Evolutionary conservation across 345 rosid species (phyloP), one percentile per base, ranked within the genome.

Genomic region (Cardamine resedifolia): DNA sequence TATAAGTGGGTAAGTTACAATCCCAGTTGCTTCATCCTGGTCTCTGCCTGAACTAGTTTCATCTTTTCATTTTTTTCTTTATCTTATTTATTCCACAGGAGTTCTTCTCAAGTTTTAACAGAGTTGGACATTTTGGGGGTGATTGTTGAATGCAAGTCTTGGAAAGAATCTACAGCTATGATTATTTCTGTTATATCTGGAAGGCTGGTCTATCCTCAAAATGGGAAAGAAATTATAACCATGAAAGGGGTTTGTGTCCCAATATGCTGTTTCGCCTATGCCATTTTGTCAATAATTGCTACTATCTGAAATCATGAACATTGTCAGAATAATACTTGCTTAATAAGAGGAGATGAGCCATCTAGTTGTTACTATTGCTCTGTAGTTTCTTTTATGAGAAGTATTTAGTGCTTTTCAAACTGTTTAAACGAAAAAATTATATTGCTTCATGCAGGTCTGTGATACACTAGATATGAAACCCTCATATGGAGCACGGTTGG

Each of bases 71-170:
- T 9, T 55, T 62, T 12, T 60, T 27, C 11, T 18, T 64, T 5
- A n/a, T 64, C 60, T 52, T 38, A 24, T 56, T 73, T 53, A 44
- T 75, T 51, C 75, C 66, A 47, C 79, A 93, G 98, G 80, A 74
- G 64, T 55, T 80, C 80, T 23, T 55, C 78, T 71, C 73, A 77
- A 77, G 85, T 80, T 44, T 78, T 84, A 72, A 84, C 90, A 16
- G 76, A 79, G 77, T 72, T 93, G 77, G 69, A 78, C 59, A 76
- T 93, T 62, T 73, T 80, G 69, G 87, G 80, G 38, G 72, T 78
- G n/a, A 66, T 76, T 77, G 70, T 90, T 62, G 89, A 87, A 58
- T 85, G 86, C 78, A 85, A 88, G 72, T 74, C 90, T 55, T 81
- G 87, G 84, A 86, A 87, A 78, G 87, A 84, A 59, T 80, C 81